Evolutionary conservation across 805 yeast species (phyloP).

Genomic region (Kazachstania kunashirensis): DNA sequence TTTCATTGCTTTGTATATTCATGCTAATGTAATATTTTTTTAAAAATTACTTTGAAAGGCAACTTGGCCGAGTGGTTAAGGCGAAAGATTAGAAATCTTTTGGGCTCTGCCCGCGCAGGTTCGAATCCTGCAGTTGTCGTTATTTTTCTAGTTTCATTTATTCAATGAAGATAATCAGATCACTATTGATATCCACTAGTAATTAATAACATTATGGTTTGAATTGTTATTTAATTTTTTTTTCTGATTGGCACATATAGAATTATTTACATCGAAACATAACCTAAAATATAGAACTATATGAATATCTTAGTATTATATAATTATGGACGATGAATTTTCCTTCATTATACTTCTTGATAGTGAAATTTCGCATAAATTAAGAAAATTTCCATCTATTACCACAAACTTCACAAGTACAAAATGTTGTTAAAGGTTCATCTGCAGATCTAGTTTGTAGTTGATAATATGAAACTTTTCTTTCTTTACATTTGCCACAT

Average conservation of each 20-base stretch:
- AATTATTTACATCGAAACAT: too few species aligned
- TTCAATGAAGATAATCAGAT: background rate
- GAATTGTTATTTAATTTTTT: too few species aligned
- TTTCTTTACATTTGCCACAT: conserved; percentile 96
- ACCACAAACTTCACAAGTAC: conserved; percentile 96
- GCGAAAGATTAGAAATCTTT: conserved; percentile 55
- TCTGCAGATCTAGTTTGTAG: conserved; percentile 98
- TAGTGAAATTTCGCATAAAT: background rate
- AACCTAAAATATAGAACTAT: background rate
- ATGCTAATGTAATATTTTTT: too few species aligned
- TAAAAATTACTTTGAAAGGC: too few species aligned
- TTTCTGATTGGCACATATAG: too few species aligned
- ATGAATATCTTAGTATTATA: background rate
- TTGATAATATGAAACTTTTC: conserved; percentile 93
- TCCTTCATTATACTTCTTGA: background rate
- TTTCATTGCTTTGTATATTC: too few species aligned
- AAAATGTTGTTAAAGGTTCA: conserved; percentile 96
- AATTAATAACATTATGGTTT: background rate
- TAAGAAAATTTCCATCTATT: conserved; percentile 95
- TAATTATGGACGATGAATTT: background rate
- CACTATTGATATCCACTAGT: background rate
- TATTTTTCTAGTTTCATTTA: conserved; percentile 4
- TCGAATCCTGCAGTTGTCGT: conserved; percentile 58
- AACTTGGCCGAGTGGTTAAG: conserved; percentile 56
- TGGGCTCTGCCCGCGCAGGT: conserved; percentile 55